Conservation (phyloP, 257 asterid species). For the Scutellaria galericulata region DNA sequence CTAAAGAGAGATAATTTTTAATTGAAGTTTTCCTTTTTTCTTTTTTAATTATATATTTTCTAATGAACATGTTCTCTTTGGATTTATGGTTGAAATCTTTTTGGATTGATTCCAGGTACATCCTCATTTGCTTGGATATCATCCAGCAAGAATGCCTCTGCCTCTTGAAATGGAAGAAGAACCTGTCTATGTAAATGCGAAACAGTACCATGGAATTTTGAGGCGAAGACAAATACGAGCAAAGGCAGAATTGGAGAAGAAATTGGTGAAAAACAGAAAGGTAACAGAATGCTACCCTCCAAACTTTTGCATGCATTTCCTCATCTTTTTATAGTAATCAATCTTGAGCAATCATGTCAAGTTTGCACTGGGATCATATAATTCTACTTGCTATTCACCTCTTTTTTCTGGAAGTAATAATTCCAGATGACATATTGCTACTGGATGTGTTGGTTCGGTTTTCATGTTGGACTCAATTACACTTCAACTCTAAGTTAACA, state of each 20-base stretch:
- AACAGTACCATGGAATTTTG: conserved; percentile 79
- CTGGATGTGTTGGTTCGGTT: not conserved
- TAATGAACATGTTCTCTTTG: not conserved
- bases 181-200: conserved; percentile 84
- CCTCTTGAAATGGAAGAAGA: conserved; percentile 85
- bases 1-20: not conserved
- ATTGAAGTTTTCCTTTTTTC: not conserved
- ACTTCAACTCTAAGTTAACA: not conserved
- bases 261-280: conserved; percentile 65
- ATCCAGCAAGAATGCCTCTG: conserved; percentile 76
- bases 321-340: not conserved
- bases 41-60: not conserved
- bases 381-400: not conserved
- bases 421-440: conserved; percentile 10
- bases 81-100: not conserved
- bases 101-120: conserved; percentile 51
- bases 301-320: conserved; percentile 1
- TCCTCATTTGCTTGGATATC: conserved; percentile 64
- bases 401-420: conserved; percentile 16
- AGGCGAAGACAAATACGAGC: conserved; percentile 84
- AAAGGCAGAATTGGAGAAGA: conserved; percentile 79
- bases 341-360: not conserved
- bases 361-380: conserved; percentile 9
- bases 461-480: conserved; percentile 10
- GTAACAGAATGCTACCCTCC: conserved; percentile 40